Conservation (phyloP, 768 basidiomycete species). For the Suillus sp. region DNA sequence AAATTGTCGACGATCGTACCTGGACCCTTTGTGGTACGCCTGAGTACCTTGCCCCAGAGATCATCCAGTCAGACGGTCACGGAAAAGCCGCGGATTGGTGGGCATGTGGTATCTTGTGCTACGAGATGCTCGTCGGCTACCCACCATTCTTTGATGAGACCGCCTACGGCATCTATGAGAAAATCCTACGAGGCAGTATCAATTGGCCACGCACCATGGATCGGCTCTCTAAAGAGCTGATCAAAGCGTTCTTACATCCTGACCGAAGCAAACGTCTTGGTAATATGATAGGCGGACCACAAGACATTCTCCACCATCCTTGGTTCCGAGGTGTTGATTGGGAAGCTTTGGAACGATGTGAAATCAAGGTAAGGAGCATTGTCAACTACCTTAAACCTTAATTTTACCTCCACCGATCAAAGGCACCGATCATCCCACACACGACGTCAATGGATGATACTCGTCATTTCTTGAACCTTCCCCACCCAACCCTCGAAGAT, state of each 20-base stretch:
- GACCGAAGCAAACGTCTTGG: constrained; percentile 91
- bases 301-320: constrained; percentile 87
- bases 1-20: constrained; percentile 95
- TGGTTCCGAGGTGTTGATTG: constrained; percentile 98
- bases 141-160: constrained; percentile 99
- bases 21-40: constrained; percentile 97
- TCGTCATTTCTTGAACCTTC: constrained; percentile 81
- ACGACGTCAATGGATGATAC: constrained; percentile 82
- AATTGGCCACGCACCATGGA: constrained; percentile 93
- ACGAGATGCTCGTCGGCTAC: constrained; percentile 98
- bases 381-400: constrained; percentile 4
- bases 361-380: constrained; percentile 68
- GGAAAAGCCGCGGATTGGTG: constrained; percentile 99
- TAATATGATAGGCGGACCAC: constrained; percentile 89
- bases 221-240: constrained; percentile 83
- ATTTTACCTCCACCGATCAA: constrained; percentile 18
- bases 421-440: constrained; percentile 89
- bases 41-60: constrained; percentile 97
- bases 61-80: constrained; percentile 96
- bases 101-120: constrained; percentile 96
- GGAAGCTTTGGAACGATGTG: constrained; percentile 81
- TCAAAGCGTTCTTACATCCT: constrained; percentile 86
- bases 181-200: constrained; percentile 86
- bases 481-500: constrained; percentile 73
- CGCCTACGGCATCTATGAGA: constrained; percentile 98